Evolutionary conservation across 345 rosid genomes (phyloP), one percentile per base, ranked within the genome.

Genomic region (Microthlaspi erraticum): DNA sequence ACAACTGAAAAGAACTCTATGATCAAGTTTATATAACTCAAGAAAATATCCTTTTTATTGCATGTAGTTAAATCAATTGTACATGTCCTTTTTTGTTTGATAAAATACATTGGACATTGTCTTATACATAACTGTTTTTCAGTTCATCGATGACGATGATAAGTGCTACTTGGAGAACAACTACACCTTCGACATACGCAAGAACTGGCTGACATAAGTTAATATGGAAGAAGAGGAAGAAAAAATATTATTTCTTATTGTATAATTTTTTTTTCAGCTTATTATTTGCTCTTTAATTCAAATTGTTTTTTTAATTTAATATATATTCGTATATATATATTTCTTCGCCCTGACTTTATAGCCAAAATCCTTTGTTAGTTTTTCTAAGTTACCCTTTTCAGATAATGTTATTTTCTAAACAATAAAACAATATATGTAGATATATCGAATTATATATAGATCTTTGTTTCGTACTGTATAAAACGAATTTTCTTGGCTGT

Each of bases 91-190:
- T 20, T 23, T 23, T 2, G 26, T 23, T 23, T 23, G 26, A 23
- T 23, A 23, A 23, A 23, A 23, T 23, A 0, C 2, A 23, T 23
- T 1, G 26, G 26, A 23, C 26, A 39, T 55, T 46, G 7, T 55
- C 34, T 58, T 49, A 10, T n/a, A n/a, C n/a, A n/a, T n/a, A 29
- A 6, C 10, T 8, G 12, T 57, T 13, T 60, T 53, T 63, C 85
- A 88, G 94, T 88, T 88, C 65, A 57, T 86, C 50, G 94, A 88
- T 57, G 94, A 88, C 66, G 94, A 88, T 77, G 78, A 88, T 60
- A 86, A 70, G 73, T 86, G 94, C 82, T 79, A 88, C 81, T 68
- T 88, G 83, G 94, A 88, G 88, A 86, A 86, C 67, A 86, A 86
- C 77, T 88, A 86, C 58, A 86, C 80, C 37, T 88, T 88, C 8